Evolutionary conservation across 441 rosid genomes (phyloP).

Genomic region (Viola pubescens): DNA sequence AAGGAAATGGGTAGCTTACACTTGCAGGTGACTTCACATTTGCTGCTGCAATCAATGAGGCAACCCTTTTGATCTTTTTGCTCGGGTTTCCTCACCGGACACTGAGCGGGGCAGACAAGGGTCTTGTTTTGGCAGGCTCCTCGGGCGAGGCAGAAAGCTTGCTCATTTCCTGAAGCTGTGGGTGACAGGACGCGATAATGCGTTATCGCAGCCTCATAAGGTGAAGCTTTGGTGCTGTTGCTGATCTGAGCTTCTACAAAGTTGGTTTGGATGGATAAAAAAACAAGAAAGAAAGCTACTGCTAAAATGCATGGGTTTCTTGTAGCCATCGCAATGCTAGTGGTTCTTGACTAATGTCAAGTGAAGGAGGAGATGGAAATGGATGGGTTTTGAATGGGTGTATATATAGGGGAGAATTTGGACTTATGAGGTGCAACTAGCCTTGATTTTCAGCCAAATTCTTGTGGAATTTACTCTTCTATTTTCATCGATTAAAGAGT

Average conservation of each 20-base stretch:
- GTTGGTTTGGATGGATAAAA: conserved; percentile 12
- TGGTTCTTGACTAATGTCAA: not conserved
- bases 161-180: conserved; percentile 38
- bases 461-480: conserved; percentile 14
- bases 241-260: conserved; percentile 14
- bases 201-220: conserved; percentile 29
- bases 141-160: conserved; percentile 40
- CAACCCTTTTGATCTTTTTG: conserved; percentile 44
- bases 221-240: conserved; percentile 8
- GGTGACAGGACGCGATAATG: conserved; percentile 17
- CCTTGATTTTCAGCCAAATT: conserved; percentile 26
- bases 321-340: conserved; percentile 7
- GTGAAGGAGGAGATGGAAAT: not conserved
- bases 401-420: conserved; percentile 1
- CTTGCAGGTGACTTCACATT: conserved; percentile 86
- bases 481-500: not conserved
- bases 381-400: not conserved
- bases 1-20: conserved; percentile 33
- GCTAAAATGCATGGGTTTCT: conserved; percentile 8
- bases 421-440: conserved; percentile 8
- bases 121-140: conserved; percentile 39
- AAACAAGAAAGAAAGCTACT: conserved; percentile 17
- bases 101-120: conserved; percentile 52
- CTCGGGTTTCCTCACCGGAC: conserved; percentile 50
- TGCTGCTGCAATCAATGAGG: conserved; percentile 68